Evolutionary conservation across 768 basidiomycete species (phyloP), one percentile per base, ranked within the genome.

Genomic region (Kwoniella sp.): DNA sequence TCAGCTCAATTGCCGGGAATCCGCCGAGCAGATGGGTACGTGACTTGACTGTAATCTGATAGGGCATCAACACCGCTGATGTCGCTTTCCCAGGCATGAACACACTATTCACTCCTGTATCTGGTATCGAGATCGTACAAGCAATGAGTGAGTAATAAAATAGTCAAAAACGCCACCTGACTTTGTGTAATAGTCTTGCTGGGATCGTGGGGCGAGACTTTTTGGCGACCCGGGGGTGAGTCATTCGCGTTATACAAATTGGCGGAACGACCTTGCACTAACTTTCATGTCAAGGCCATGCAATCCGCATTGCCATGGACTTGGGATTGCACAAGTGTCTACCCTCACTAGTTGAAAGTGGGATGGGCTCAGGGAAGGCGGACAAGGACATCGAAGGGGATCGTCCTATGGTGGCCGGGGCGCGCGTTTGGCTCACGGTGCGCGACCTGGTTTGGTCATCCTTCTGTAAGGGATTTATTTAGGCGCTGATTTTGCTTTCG

Each of bases 21-120:
- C 71, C 51, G 74, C 74, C 3, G 74, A 76, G 56, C 68, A 69
- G 57, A 76, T 76, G 36, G 73, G 73, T 65, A n/a, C 63, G 68
- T 72, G 21, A 8, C 27, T 13, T 19, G 40, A 9, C 3, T 19
- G 40, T 9, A 19, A 13, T 33, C 13, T 15, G 40, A 26, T 24
- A 7, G 22, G 27, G 15, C 17, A n/a, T 19, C 25, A 9, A 29
- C 24, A 21, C 6, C 25, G 40, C 60, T 67, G 47, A 61, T 46
- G 12, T 24, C 0, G 2, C 25, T 22, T 47, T 19, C 5, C 2
- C 30, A 72, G 69, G 64, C 3, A 74, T 71, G 72, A 67, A 60
- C 44, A 71, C 72, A 15, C 62, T 76, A 1, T 76, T 76, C 60
- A 73, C 72, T 6, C 74, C 74, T 2, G 63, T 76, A 2, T 64